A percentile compares a stretch with the other conserved stretches of the same genome.
phyloP scores from a whole-genome alignment of 2,329 filamentous ascomycete species.

The Sporothrix globosa region DNA sequence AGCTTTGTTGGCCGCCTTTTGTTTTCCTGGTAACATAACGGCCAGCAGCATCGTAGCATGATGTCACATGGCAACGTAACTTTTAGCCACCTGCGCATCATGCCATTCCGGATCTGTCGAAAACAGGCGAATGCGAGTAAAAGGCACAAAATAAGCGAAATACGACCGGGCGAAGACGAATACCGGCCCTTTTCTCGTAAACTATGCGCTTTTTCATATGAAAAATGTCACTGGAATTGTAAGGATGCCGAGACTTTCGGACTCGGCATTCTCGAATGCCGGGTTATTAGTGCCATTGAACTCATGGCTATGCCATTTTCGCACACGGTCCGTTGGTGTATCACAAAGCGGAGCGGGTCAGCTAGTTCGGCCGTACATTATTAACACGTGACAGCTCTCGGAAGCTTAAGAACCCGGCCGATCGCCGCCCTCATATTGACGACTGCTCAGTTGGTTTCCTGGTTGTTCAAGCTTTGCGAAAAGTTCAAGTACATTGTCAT shows the following conservation, averaged over 20 bases:
- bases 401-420: constrained; percentile 6
- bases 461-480: not conserved
- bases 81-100: not conserved
- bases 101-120: not conserved
- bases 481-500: constrained; percentile 5
- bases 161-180: not conserved
- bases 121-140: constrained; percentile 3
- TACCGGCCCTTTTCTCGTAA: not conserved
- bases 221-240: not conserved
- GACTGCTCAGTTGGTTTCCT: not conserved
- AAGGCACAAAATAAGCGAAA: not conserved
- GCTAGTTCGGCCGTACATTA: constrained; percentile 5
- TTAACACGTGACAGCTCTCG: constrained; percentile 24
- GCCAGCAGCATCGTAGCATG: not conserved
- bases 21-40: constrained; percentile 4
- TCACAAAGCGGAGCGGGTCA: constrained; percentile 26
- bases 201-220: not conserved
- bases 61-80: not conserved
- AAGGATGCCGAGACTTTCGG: not conserved
- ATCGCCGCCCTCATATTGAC: constrained; percentile 20
- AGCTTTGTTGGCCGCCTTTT: not conserved
- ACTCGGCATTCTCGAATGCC: constrained; percentile 10
- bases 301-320: not conserved
- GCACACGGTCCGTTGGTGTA: constrained; percentile 9
- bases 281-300: not conserved